Evolutionary conservation across 805 yeast genomes (phyloP).

Genomic region (Hanseniaspora lachancei): DNA sequence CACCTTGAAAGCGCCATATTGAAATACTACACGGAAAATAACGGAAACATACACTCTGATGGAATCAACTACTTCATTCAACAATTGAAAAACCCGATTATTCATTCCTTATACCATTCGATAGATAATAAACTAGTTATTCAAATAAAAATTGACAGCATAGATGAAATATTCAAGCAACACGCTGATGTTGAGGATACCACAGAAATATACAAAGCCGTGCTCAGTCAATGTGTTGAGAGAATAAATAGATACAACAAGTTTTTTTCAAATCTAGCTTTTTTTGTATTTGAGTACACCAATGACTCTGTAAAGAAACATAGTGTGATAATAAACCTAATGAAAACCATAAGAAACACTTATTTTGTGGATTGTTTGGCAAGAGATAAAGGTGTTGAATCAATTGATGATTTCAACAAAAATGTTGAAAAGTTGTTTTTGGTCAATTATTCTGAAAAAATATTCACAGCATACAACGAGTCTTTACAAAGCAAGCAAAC

Average conservation of each 20-base stretch:
- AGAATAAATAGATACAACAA: not conserved
- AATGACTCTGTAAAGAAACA: constrained; percentile 11
- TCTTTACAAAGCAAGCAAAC: constrained; percentile 5
- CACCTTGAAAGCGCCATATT: not conserved
- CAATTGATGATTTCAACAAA: not conserved
- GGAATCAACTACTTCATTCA: constrained; percentile 7
- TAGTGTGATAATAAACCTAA: not conserved
- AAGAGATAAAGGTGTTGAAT: not conserved
- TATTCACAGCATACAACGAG: not conserved
- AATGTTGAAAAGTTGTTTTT: not conserved
- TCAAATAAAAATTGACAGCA: not conserved
- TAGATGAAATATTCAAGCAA: not conserved
- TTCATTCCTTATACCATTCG: not conserved
- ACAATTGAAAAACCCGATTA: not conserved
- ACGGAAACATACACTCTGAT: not conserved
- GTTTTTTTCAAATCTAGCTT: not conserved
- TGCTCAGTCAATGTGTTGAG: not conserved
- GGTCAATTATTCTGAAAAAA: not conserved
- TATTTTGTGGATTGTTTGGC: constrained; percentile 4
- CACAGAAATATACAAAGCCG: not conserved
- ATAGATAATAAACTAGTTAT: constrained; percentile 2
- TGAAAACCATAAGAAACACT: constrained; percentile 6
- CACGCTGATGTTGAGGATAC: not conserved
- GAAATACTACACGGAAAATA: not conserved
- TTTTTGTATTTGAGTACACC: constrained; percentile 9